Percentiles rank a stretch among this genome's conserved stretches.
Conservation (phyloP, 176 grass and related monocot genomes). For the Olyra latifolia region DNA sequence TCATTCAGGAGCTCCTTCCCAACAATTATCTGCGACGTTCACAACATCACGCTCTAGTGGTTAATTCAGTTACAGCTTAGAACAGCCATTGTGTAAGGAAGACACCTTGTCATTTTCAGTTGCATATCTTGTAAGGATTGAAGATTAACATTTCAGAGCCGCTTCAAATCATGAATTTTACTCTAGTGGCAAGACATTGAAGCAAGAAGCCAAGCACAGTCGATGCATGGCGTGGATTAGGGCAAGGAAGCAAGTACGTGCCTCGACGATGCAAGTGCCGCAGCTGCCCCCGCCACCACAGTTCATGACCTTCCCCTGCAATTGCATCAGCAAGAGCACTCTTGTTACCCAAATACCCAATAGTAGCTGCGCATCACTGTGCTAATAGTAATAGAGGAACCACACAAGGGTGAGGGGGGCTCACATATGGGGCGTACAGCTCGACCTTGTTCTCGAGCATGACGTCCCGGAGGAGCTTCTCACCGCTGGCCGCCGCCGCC, state of each 20-base stretch:
- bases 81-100: not conserved
- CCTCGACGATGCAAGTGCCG: slow-evolving; percentile 94
- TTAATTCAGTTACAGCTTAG: not conserved
- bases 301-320: slow-evolving; percentile 94
- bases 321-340: not conserved
- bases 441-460: slow-evolving; percentile 86
- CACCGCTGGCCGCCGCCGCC: slow-evolving; percentile 56
- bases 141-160: not conserved
- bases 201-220: not conserved
- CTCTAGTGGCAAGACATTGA: not conserved
- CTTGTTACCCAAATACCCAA: not conserved
- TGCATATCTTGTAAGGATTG: not conserved
- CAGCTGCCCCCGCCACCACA: slow-evolving; percentile 91
- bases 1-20: slow-evolving; percentile 78
- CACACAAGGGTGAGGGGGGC: not conserved
- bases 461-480: slow-evolving; percentile 86
- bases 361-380: too few relatives aligned
- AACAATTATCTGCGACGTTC: slow-evolving; percentile 62
- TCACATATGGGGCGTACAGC: slow-evolving; percentile 86
- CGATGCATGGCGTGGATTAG: not conserved
- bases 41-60: not conserved
- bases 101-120: not conserved
- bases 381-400: too few relatives aligned
- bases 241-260: slow-evolving; percentile 33
- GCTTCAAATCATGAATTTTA: not conserved